Percentiles rank a stretch among this genome's conserved stretches.
phyloP scores from a whole-genome alignment of 2,329 filamentous ascomycete genomes.

The Sporothrix sp. region DNA sequence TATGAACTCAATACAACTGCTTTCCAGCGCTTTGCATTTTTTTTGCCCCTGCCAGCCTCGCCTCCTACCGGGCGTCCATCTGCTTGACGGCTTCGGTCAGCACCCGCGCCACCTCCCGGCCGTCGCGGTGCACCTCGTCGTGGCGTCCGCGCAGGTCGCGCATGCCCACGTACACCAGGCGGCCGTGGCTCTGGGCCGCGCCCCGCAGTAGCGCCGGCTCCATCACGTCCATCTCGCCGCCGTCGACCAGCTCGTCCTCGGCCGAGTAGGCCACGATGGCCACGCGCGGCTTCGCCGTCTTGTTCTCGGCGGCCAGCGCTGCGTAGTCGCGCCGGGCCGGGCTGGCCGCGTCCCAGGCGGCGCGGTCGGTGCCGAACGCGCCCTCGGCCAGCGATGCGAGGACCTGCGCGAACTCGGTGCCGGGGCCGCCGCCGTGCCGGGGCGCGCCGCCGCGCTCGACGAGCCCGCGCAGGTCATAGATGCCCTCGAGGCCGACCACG shows the following conservation, averaged over 20 bases:
- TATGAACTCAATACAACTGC: no score
- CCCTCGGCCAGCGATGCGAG: constrained; percentile 21
- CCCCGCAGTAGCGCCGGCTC: constrained; percentile 31
- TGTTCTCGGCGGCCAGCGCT: neutral
- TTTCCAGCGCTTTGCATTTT: no score
- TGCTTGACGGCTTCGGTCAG: constrained; percentile 25
- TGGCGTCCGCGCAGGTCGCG: constrained; percentile 48
- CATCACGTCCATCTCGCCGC: constrained; percentile 51
- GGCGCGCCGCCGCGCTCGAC: constrained; percentile 33
- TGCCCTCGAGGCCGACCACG: constrained; percentile 53
- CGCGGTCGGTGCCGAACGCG: constrained; percentile 49
- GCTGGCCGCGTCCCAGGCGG: constrained; percentile 44
- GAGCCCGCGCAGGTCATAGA: constrained; percentile 55
- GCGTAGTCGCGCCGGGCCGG: constrained; percentile 35
- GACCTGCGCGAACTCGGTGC: constrained; percentile 30
- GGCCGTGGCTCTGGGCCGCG: constrained; percentile 25
- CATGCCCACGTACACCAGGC: constrained; percentile 26
- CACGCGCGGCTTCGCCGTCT: constrained; percentile 15
- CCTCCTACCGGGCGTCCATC: constrained; percentile 1
- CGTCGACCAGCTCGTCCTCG: constrained; percentile 42
- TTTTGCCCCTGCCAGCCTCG: neutral
- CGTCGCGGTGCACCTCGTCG: constrained; percentile 54
- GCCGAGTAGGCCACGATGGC: constrained; percentile 36
- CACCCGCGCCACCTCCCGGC: constrained; percentile 43
- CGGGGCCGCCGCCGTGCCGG: constrained; percentile 39